Evolutionary conservation across 768 basidiomycete genomes (phyloP).

Genomic region (Hypholoma fasciculare): DNA sequence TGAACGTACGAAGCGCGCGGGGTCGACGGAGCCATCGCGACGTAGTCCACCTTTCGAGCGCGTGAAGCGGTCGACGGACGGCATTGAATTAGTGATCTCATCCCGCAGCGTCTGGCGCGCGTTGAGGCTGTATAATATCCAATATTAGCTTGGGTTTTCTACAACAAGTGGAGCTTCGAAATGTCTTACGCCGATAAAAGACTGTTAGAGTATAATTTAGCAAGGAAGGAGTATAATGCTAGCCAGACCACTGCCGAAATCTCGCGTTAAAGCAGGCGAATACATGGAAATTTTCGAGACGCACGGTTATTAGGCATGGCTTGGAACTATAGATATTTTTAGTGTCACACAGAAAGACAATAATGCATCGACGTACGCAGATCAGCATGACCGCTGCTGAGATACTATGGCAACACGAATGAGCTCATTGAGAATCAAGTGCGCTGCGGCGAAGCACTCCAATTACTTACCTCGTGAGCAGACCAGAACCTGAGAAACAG

Average conservation of each 20-base stretch:
- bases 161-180: background rate
- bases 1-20: background rate
- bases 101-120: background rate
- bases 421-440: background rate
- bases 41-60: background rate
- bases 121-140: background rate
- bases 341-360: background rate
- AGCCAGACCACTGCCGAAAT: constrained; percentile 27
- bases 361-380: constrained; percentile 13
- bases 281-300: background rate
- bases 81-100: background rate
- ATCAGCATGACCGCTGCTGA: constrained; percentile 17
- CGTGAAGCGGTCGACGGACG: background rate
- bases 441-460: background rate
- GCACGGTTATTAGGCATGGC: constrained; percentile 21
- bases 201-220: constrained; percentile 30
- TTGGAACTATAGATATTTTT: constrained; percentile 15
- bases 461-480: constrained; percentile 21
- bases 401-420: background rate
- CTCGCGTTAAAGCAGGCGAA: background rate
- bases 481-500: constrained; percentile 21
- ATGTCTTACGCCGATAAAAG: constrained; percentile 21
- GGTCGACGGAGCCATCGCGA: too few relatives aligned
- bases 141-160: background rate
- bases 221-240: constrained; percentile 28